Base-by-base conservation (phyloP, 1,284 basidiomycete genomes). In the Ceratobasidium sp. region DNA sequence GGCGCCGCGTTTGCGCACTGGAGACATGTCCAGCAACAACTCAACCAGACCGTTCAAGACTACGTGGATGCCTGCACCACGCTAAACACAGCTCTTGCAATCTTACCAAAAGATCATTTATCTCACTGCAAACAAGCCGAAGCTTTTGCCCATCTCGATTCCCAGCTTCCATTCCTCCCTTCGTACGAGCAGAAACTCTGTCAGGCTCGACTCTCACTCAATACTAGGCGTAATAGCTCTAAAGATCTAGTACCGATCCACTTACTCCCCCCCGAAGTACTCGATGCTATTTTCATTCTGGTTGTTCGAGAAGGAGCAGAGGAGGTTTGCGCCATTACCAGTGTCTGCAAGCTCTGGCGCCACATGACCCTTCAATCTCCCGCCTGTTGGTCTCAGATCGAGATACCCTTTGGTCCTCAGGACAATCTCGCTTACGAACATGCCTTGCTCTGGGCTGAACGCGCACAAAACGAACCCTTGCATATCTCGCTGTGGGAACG, bases 221-320 rank as follows among this genome's bases (percentile, higher is more conserved):
- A 19, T 3, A 13, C 19, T 2, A n/a, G 19, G 29, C 57, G 61
- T 9, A 64, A 44, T 7, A 8, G 19, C 3, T 44, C 61, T 19
- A 13, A 43, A 11, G 19, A 15, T 43, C 61, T 64, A n/a, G n/a
- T 29, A 22, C 61, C 61, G 17, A 64, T 64, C 61, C 44, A 64
- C 34, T 46, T n/a, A 9, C 61, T 64, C 15, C 61, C 61, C 22
- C 9, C n/a, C 7, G 61, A 64, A 46, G 22, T 64, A n/a, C 37
- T 64, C 6, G 25, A 11, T 19, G 37, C 29, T 13, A 34, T 59
- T 32, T 37, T 59, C 15, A 15, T 32, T 34, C 19, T 37, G 32
- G 29, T 32, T 19, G 29, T 32, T 37, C 32, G 19, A 34, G 6
- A 59, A 37, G 8, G 57, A 32, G 19, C 19, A 4, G 25, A 19